Base-by-base conservation (phyloP, 495 filamentous ascomycete genomes). In the Daldinia caldariorum region DNA sequence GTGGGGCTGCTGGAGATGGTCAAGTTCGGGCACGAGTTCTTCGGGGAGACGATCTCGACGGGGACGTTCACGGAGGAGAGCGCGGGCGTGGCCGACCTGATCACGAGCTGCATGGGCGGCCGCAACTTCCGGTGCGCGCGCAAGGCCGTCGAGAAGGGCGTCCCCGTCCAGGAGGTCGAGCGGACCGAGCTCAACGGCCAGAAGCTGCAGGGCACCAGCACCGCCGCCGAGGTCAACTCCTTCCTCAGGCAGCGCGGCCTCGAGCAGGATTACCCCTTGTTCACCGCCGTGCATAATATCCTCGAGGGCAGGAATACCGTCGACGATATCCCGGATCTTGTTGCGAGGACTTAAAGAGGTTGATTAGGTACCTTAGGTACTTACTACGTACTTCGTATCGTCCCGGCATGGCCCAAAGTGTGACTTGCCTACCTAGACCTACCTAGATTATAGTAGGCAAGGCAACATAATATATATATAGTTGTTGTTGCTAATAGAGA, bases 11-110 rank as follows among this genome's bases (percentile, higher is more conserved):
- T 96, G 57, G 95, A 99, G 82, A 97, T 95, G 89, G 92, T 97
- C 62, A 90, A 91, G 67, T 99, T 99, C 71, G 94, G 94, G 39
- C 91, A 92, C 79, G 87, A 89, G 73, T 99, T 97, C 85, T 99
- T 97, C 78, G 86, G 87, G 10, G 87, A 92, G 59, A 90, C 90
- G 1, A 90, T 95, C 50, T 83, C 89, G 34, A 87, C 89, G 18
- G 88, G 83, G 53, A 98, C 96, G 5, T 97, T 99, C 79, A 97
- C 94, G 14, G 93, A 97, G 74, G 94, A 98, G 83, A 96, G 92
- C 74, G 93, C 92, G 41, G 96, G 96, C 66, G 94, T 98, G 58
- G 95, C 96, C 35, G 96, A 99, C 81, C 82, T 99, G 73, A 97
- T 98, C 73, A 98, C 97, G 16, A 93, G 89, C 69, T 97, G 94